These are phyloP conservation scores for Boletus insuetus DNA, from an alignment of 768 basidiomycete genomes.

Conservation along the genomic window DNA sequence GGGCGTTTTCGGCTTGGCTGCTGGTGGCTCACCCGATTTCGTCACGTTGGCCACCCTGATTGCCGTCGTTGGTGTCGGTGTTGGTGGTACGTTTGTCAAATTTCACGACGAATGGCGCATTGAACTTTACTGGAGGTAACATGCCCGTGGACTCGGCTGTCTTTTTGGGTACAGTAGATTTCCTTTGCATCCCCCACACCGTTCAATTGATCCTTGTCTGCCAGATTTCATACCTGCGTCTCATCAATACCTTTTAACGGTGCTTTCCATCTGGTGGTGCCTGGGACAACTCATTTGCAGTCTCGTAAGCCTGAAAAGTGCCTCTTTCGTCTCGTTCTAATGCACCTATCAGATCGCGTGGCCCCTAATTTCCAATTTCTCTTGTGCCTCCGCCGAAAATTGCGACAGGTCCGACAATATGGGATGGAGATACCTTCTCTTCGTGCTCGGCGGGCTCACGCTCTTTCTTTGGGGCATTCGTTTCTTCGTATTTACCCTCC, in stretches of 20 bases:
- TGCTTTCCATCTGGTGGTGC: conserved; percentile 60
- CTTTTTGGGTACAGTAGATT: conserved; percentile 39
- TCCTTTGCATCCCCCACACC: not conserved
- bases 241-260: conserved; percentile 57
- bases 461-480: conserved; percentile 52
- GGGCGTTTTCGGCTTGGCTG: conserved; percentile 50
- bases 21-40: conserved; percentile 47
- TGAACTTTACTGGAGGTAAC: conserved; percentile 36
- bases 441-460: conserved; percentile 51
- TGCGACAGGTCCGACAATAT: conserved; percentile 49
- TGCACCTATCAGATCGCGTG: conserved; percentile 46
- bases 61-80: conserved; percentile 46
- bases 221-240: conserved; percentile 50
- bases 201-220: conserved; percentile 7
- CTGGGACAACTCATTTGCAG: conserved; percentile 52
- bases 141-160: conserved; percentile 54
- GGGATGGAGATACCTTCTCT: conserved; percentile 64
- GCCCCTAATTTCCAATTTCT: conserved; percentile 56
- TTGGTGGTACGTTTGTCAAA: conserved; percentile 37
- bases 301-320: conserved; percentile 32
- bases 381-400: conserved; percentile 37
- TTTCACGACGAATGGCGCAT: not conserved
- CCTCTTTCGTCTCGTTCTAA: not conserved
- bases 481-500: conserved; percentile 49
- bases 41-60: conserved; percentile 46